Percentiles rank a stretch among this genome's conserved stretches.
These are phyloP conservation scores for Paramecium pentaurelia DNA, from an alignment of 73 alveolate genomes.

Conservation along the genomic window DNA sequence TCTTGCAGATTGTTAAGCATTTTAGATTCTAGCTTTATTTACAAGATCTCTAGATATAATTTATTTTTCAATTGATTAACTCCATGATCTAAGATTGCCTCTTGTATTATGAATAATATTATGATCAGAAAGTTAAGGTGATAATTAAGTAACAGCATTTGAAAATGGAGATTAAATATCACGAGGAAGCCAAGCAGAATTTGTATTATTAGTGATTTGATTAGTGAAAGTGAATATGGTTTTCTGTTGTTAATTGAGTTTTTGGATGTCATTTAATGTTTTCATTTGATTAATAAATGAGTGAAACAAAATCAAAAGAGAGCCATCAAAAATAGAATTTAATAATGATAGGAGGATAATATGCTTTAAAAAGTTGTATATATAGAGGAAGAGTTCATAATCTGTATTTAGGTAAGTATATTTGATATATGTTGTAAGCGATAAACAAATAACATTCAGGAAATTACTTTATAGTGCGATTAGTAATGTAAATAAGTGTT, in stretches of 20 bases:
- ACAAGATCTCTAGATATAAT: not conserved
- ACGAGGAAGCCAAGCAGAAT: not conserved
- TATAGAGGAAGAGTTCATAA: not conserved
- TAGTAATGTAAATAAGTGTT: not conserved
- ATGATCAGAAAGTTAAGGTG: not conserved
- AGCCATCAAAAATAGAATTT: not conserved
- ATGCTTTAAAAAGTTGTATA: not conserved
- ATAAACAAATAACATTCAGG: not conserved
- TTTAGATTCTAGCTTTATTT: not conserved
- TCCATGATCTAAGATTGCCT: not conserved
- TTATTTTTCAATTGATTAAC: not conserved
- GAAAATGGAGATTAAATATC: not conserved
- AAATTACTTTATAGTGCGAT: not conserved
- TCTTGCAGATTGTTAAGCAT: not conserved
- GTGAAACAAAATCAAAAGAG: constrained; percentile 43
- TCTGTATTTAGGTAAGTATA: not conserved
- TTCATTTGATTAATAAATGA: constrained; percentile 6
- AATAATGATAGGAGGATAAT: not conserved
- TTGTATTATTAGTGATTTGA: not conserved
- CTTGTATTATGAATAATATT: not conserved
- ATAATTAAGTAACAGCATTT: not conserved
- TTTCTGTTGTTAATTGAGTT: not conserved
- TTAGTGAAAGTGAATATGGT: not conserved
- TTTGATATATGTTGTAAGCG: not conserved
- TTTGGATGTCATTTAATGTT: not conserved